A percentile compares a stretch with the other conserved stretches of the same genome.
Evolutionary conservation across 23 red algal genomes (phyloP).

Genomic region (Gracilaria domingensis): DNA sequence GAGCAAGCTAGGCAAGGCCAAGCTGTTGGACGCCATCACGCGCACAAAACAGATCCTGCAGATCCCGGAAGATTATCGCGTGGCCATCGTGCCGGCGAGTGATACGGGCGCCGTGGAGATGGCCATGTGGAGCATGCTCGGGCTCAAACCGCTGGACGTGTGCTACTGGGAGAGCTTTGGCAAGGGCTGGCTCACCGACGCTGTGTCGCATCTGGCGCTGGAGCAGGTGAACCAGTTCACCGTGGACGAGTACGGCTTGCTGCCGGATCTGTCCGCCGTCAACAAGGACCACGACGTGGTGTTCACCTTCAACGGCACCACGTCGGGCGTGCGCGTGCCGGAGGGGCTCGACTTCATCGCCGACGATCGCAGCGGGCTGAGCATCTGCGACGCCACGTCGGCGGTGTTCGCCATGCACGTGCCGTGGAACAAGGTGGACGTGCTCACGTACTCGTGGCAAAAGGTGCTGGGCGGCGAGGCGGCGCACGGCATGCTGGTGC

Average conservation of each 20-base stretch:
- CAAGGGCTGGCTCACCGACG: constrained; percentile 91
- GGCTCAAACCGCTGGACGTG: constrained; percentile 80
- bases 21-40: constrained; percentile 76
- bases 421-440: constrained; percentile 97
- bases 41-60: constrained; percentile 73
- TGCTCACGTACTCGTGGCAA: constrained; percentile 98
- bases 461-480: constrained; percentile 99
- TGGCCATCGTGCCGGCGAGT: constrained; percentile 91
- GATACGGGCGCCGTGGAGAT: constrained; percentile 99
- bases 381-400: constrained; percentile 95
- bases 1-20: constrained; percentile 79
- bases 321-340: constrained; percentile 83
- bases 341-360: constrained; percentile 82
- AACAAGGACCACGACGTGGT: constrained; percentile 88
- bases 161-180: constrained; percentile 99
- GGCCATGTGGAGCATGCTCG: constrained; percentile 97
- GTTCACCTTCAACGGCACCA: constrained; percentile 99
- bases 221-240: constrained; percentile 68
- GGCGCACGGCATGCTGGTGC: constrained; percentile 93
- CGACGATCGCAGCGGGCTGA: constrained; percentile 81
- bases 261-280: constrained; percentile 81
- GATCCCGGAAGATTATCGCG: constrained; percentile 84
- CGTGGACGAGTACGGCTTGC: constrained; percentile 75
- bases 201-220: constrained; percentile 85
- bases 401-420: constrained; percentile 96